These are phyloP conservation scores for Phytomonas sp. DNA, from an alignment of 208 protist genomes.

Conservation along the genomic window DNA sequence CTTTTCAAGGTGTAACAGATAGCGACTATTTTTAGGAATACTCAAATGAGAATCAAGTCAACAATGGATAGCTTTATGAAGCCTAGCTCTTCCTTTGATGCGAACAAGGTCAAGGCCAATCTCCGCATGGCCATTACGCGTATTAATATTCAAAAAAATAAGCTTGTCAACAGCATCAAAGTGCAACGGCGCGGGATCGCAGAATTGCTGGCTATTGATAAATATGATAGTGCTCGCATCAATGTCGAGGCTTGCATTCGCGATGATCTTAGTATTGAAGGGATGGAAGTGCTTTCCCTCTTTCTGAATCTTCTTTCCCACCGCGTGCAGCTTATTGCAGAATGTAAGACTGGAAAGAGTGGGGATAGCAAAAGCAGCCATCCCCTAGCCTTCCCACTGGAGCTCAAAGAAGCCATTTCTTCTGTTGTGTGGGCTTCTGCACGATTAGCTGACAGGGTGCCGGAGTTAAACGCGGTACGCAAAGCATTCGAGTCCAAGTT, in stretches of 20 bases:
- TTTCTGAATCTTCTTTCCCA: conserved; percentile 82
- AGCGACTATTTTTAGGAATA: not conserved
- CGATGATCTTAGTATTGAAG: conserved; percentile 85
- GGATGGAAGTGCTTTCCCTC: conserved; percentile 74
- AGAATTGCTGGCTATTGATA: conserved; percentile 74
- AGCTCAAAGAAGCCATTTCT: conserved; percentile 87
- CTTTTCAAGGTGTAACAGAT: not conserved
- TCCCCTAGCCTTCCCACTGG: conserved; percentile 26
- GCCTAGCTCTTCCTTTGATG: conserved; percentile 31
- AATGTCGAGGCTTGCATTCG: conserved; percentile 80
- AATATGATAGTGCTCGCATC: conserved; percentile 89
- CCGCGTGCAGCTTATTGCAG: conserved; percentile 71
- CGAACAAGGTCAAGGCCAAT: conserved; percentile 60
- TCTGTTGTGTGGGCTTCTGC: conserved; percentile 79
- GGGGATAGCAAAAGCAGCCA: conserved; percentile 40
- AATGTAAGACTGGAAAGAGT: conserved; percentile 52
- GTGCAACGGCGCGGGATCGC: conserved; percentile 72
- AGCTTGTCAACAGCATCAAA: conserved; percentile 85
- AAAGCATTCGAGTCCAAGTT: conserved; percentile 82
- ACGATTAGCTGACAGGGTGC: conserved; percentile 52
- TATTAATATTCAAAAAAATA: conserved; percentile 84
- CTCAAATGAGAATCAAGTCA: not conserved
- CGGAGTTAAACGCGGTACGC: conserved; percentile 62
- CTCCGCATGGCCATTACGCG: conserved; percentile 82
- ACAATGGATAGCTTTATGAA: not conserved